phyloP scores from a whole-genome alignment of 306 rosid species.

The Prunus mira region DNA sequence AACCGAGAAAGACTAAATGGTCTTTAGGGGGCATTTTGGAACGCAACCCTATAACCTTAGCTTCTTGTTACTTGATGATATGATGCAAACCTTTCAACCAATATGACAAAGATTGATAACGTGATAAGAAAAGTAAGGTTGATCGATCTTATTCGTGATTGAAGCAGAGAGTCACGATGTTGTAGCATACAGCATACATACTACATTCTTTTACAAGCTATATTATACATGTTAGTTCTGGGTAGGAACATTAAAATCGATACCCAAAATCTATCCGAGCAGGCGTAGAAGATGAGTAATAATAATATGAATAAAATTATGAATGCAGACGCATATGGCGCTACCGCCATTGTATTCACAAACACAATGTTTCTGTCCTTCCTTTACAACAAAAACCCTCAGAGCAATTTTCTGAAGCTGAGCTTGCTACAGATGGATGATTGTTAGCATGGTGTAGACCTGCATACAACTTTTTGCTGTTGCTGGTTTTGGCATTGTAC shows the following conservation, averaged over 20 bases:
- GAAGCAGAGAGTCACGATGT: background rate
- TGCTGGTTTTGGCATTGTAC: constrained; percentile 81
- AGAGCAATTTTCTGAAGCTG: constrained; percentile 57
- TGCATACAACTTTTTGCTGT: constrained; percentile 56
- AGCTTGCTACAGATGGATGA: constrained; percentile 60
- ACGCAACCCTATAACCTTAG: too few relatives aligned
- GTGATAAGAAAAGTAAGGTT: too few relatives aligned
- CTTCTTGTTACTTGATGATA: too few relatives aligned
- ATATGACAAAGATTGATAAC: background rate
- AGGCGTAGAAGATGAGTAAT: background rate
- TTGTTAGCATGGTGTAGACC: constrained; percentile 57
- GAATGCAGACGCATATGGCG: background rate
- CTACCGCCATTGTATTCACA: background rate
- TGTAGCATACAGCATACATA: background rate
- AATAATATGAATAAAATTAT: background rate
- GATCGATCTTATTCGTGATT: background rate
- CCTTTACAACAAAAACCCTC: constrained; percentile 43
- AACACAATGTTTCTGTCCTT: constrained; percentile 18
- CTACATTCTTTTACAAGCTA: background rate
- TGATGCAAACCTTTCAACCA: background rate
- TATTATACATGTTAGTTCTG: background rate
- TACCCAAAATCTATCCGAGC: background rate
- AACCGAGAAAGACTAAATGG: too few relatives aligned
- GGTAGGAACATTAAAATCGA: background rate
- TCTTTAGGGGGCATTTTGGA: too few relatives aligned